Percentiles rank a stretch among this genome's conserved stretches.
phyloP scores from a whole-genome alignment of 2,329 filamentous ascomycete species.

The Nemania serpens region DNA sequence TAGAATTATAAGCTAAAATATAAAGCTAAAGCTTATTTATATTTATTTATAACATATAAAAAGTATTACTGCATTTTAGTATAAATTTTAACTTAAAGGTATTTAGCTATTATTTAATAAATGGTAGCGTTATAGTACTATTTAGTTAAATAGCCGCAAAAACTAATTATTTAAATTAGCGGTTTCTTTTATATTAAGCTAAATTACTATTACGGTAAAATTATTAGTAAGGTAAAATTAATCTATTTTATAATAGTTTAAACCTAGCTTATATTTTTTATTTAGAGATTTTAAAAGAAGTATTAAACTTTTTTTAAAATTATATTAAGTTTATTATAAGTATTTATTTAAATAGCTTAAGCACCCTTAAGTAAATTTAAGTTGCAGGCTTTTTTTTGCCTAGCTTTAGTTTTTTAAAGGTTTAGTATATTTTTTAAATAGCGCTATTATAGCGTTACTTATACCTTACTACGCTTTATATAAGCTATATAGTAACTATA shows the following conservation, averaged over 20 bases:
- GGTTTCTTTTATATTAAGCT: background rate
- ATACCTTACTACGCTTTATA: background rate
- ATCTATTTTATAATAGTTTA: background rate
- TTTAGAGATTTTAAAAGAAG: background rate
- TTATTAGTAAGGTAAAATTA: slow-evolving; percentile 5
- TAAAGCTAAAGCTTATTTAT: slow-evolving; percentile 14
- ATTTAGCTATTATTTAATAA: slow-evolving; percentile 6
- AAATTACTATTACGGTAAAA: background rate
- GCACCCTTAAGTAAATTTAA: background rate
- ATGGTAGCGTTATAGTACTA: background rate
- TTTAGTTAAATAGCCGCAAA: background rate
- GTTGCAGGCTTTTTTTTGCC: background rate
- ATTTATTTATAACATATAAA: slow-evolving; percentile 13
- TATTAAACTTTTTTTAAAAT: background rate
- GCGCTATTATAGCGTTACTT: background rate
- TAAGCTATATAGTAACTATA: background rate
- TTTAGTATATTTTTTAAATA: background rate
- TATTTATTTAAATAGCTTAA: background rate
- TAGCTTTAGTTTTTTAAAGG: background rate
- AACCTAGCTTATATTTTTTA: slow-evolving; percentile 1
- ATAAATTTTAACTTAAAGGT: slow-evolving; percentile 15
- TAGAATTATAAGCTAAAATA: slow-evolving; percentile 11
- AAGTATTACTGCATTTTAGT: slow-evolving; percentile 12
- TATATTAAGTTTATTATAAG: background rate
- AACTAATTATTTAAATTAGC: slow-evolving; percentile 6